Evolutionary conservation across 2,329 filamentous ascomycete species (phyloP).

Genomic region (Colletotrichum sublineola): DNA sequence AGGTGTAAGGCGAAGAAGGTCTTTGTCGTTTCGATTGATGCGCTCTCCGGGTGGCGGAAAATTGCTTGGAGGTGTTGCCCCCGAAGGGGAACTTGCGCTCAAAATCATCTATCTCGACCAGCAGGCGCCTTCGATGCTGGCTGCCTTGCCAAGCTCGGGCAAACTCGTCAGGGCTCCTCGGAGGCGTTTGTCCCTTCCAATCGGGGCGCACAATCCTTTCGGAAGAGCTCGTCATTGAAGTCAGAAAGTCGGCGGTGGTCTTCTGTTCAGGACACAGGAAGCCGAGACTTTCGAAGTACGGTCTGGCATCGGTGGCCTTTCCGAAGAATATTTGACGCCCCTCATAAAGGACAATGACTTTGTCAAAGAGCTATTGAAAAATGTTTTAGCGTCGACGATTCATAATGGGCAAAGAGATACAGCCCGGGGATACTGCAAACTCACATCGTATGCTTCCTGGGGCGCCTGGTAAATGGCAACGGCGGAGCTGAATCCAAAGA

Average conservation of each 20-base stretch:
- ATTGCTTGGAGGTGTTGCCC: slow-evolving; percentile 16
- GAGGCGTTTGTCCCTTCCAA: slow-evolving; percentile 20
- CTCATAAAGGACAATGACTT: slow-evolving; percentile 75
- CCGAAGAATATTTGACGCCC: slow-evolving; percentile 78
- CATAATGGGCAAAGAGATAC: background rate
- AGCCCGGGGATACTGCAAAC: slow-evolving; percentile 15
- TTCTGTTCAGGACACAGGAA: slow-evolving; percentile 69
- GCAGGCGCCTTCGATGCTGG: background rate
- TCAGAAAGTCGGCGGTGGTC: slow-evolving; percentile 82
- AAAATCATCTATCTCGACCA: slow-evolving; percentile 25
- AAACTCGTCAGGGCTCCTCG: slow-evolving; percentile 34
- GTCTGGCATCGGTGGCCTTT: slow-evolving; percentile 67
- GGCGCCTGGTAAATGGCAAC: slow-evolving; percentile 71
- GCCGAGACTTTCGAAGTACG: slow-evolving; percentile 76
- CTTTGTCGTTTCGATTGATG: slow-evolving; percentile 45
- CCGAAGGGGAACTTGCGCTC: slow-evolving; percentile 30
- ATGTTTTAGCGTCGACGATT: background rate
- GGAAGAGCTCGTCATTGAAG: slow-evolving; percentile 61
- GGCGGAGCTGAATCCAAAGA: slow-evolving; percentile 45
- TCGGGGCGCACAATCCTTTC: slow-evolving; percentile 44
- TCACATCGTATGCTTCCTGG: slow-evolving; percentile 66
- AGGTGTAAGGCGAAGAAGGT: slow-evolving; percentile 61
- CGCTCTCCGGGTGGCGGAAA: slow-evolving; percentile 14
- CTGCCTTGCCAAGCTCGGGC: slow-evolving; percentile 30
- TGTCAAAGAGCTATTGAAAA: slow-evolving; percentile 67